Conservation (phyloP, 139 green algal genomes). For the Volvox africanus region DNA sequence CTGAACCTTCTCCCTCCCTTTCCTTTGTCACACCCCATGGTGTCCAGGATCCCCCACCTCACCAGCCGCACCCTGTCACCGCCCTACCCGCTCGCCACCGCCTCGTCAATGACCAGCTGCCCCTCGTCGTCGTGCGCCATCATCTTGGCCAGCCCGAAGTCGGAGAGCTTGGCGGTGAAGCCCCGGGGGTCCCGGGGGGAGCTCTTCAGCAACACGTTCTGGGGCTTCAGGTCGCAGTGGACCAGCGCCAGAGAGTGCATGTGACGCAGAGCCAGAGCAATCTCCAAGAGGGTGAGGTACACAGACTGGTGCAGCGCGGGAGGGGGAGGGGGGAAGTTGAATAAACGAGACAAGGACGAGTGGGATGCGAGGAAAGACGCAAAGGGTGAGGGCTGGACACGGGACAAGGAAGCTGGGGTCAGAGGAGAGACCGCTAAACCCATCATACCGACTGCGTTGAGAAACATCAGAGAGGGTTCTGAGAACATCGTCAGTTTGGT, state of each 20-base stretch:
- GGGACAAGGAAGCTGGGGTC: too few relatives aligned
- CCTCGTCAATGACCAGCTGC: conserved; percentile 43
- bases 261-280: conserved; percentile 39
- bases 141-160: conserved; percentile 43
- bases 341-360: too few relatives aligned
- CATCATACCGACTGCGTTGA: not conserved
- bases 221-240: conserved; percentile 47
- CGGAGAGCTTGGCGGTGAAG: conserved; percentile 30
- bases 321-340: too few relatives aligned
- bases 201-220: conserved; percentile 47
- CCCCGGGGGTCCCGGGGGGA: conserved; percentile 34
- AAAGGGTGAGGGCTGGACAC: too few relatives aligned
- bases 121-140: conserved; percentile 29
- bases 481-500: too few relatives aligned
- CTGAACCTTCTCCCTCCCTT: not conserved
- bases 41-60: too few relatives aligned
- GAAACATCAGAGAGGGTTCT: too few relatives aligned
- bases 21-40: not conserved
- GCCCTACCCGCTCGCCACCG: conserved; percentile 13
- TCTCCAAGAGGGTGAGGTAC: conserved; percentile 35
- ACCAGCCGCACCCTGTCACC: too few relatives aligned
- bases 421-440: not conserved
- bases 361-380: too few relatives aligned
- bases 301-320: not conserved
- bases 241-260: conserved; percentile 36